Conservation (phyloP, 345 rosid species). For the Anastatica hierochuntica region DNA sequence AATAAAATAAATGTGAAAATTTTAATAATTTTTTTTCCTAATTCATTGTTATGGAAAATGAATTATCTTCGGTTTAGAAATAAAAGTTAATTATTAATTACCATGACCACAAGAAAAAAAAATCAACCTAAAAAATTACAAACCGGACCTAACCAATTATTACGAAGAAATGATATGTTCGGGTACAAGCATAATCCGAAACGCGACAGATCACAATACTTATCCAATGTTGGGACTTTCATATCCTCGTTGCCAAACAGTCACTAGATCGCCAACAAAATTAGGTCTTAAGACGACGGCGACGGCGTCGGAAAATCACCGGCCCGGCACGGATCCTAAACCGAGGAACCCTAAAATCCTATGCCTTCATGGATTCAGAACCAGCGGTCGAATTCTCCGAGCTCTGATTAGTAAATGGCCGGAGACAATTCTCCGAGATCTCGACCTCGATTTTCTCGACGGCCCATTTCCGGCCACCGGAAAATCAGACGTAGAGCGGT, state of each 20-base stretch:
- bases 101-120: too few relatives aligned
- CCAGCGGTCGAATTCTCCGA: constrained; percentile 30
- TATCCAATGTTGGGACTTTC: constrained; percentile 9
- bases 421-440: constrained; percentile 12
- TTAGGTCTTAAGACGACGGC: constrained; percentile 5
- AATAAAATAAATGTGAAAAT: too few relatives aligned
- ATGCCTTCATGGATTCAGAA: constrained; percentile 42
- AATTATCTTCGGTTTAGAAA: too few relatives aligned
- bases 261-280: not conserved
- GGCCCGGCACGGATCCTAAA: not conserved
- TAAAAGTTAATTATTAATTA: too few relatives aligned
- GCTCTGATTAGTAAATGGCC: constrained; percentile 20
- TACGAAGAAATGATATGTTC: too few relatives aligned
- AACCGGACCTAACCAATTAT: too few relatives aligned
- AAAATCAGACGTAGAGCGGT: constrained; percentile 32
- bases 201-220: too few relatives aligned
- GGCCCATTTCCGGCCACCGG: constrained; percentile 34
- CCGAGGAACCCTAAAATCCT: constrained; percentile 23
- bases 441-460: constrained; percentile 36
- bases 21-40: too few relatives aligned
- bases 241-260: constrained; percentile 11
- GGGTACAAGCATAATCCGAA: too few relatives aligned
- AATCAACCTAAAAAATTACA: too few relatives aligned
- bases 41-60: too few relatives aligned
- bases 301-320: constrained; percentile 14